phyloP scores from a whole-genome alignment of 75 land plant species.

The Pinus albicaulis region DNA sequence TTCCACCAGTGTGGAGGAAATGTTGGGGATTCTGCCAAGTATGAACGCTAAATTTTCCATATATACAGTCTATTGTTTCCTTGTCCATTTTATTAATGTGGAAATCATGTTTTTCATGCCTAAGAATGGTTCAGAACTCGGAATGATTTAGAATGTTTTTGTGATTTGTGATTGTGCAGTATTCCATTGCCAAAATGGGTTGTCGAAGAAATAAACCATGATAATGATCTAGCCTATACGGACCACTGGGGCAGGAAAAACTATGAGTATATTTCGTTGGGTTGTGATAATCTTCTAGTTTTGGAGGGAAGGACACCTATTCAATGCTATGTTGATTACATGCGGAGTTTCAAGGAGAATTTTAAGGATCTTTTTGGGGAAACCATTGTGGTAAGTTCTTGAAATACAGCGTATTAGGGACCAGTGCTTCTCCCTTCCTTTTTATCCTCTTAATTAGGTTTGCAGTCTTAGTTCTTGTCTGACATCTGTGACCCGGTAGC shows the following conservation, averaged over 20 bases:
- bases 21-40: slow-evolving; percentile 81
- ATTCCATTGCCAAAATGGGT: slow-evolving; percentile 88
- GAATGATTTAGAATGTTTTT: not conserved
- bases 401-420: no score
- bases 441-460: no score
- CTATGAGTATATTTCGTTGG: slow-evolving; percentile 80
- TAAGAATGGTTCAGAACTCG: not conserved
- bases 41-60: not conserved
- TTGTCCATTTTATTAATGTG: not conserved
- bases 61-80: not conserved
- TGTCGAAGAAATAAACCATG: slow-evolving; percentile 69
- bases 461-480: no score
- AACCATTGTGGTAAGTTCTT: slow-evolving; percentile 68
- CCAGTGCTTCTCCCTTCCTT: no score
- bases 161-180: slow-evolving; percentile 29
- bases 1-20: slow-evolving; percentile 95
- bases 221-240: slow-evolving; percentile 73
- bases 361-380: slow-evolving; percentile 67
- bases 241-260: slow-evolving; percentile 83
- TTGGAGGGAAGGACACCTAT: slow-evolving; percentile 82
- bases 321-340: slow-evolving; percentile 86
- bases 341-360: slow-evolving; percentile 79
- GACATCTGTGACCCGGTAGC: no score
- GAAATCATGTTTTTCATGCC: not conserved
- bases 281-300: slow-evolving; percentile 80